Evolutionary conservation across 495 filamentous ascomycete genomes (phyloP).

Genomic region (Cercophora sp.): DNA sequence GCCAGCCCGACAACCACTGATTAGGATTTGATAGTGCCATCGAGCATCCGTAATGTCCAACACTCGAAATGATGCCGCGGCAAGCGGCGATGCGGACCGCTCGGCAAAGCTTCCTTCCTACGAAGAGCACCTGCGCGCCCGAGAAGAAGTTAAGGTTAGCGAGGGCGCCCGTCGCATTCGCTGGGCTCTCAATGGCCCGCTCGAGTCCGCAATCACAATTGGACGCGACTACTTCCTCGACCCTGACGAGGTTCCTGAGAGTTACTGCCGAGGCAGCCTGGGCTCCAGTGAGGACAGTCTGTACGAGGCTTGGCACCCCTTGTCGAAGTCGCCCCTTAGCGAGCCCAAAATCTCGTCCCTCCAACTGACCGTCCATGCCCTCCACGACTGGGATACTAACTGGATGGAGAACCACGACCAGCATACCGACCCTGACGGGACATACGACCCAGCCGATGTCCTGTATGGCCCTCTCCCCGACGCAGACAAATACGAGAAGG

Average conservation of each 20-base stretch:
- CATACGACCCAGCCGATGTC: neutral
- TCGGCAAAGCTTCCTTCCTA: neutral
- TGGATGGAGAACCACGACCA: slow-evolving; percentile 15
- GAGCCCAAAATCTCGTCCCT: slow-evolving; percentile 18
- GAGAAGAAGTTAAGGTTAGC: neutral
- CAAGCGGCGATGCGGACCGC: no score
- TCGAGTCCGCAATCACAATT: slow-evolving; percentile 15
- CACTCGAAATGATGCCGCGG: no score
- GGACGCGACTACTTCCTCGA: slow-evolving; percentile 3
- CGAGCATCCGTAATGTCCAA: no score
- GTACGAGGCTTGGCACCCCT: slow-evolving; percentile 15
- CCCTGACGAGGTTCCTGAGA: slow-evolving; percentile 7
- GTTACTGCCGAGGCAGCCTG: neutral
- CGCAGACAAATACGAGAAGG: slow-evolving; percentile 9
- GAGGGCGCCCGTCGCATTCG: slow-evolving; percentile 10
- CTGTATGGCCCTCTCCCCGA: slow-evolving; percentile 15
- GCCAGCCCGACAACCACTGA: no score
- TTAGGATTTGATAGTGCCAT: no score
- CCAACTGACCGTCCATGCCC: slow-evolving; percentile 5
- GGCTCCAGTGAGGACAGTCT: neutral
- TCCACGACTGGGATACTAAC: slow-evolving; percentile 16
- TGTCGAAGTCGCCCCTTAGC: slow-evolving; percentile 16
- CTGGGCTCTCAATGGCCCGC: slow-evolving; percentile 20
- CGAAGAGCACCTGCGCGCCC: neutral
- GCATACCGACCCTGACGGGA: neutral